Evolutionary conservation across 441 rosid species (phyloP), one percentile per base, ranked within the genome.

Genomic region (Populus hybrid): DNA sequence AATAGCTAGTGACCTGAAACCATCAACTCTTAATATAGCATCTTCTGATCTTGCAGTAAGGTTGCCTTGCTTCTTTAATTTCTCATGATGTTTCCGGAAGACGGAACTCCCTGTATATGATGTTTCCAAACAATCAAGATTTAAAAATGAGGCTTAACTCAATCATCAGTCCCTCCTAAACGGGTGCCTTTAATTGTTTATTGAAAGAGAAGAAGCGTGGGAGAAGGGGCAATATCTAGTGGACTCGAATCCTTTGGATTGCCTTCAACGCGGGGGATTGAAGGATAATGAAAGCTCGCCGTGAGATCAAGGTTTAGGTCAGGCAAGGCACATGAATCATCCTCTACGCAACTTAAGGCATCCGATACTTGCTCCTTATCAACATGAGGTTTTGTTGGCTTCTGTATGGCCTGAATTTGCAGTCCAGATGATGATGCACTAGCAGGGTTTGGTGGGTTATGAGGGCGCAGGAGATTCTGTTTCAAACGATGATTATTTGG

Each of bases 401-500:
- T 35, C 24, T 23, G 68, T 3, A 65, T 56, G 36, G 56, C 38
- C 5, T 24, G 16, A 12, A n/a, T 16, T 70, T 83, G 75, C 18
- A 74, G 53, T 10, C 77, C 84, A 53, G 88, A 81, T 12, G 88
- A 83, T n/a, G 82, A 76, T 68, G 83, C 81, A 35, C 74, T 76
- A 7, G 35, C 24, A 14, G 86, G 72, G 59, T 35, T 42, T 33
- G 78, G 80, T 29, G 84, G 76, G 76, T 70, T 56, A 59, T 78
- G 68, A 31, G 77, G 63, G 7, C 79, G 83, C 66, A 75, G 82
- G 36, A 82, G 70, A 75, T 68, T 84, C 16, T 83, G 89, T 77
- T 74, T 77, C 45, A 90, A 74, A 18, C 90, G 88, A 74, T 93
- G 98, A 77, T 93, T 93, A 28, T 90, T 87, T 64, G 98, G 97